These are phyloP conservation scores for Aspergillus carbonarius DNA, from an alignment of 2,329 filamentous ascomycete genomes.

Conservation along the genomic window DNA sequence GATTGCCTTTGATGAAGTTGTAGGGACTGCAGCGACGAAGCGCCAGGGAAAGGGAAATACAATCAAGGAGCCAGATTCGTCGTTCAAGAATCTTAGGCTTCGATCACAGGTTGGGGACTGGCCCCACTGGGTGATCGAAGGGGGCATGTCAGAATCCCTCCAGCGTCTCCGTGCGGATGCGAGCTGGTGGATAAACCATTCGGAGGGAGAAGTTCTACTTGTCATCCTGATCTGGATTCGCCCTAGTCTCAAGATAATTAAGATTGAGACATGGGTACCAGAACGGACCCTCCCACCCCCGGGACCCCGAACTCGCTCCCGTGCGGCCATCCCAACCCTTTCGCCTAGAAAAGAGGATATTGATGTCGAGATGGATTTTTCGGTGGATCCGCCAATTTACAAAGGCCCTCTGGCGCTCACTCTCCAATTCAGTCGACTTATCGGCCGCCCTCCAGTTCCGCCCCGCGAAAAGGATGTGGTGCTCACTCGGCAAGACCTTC, in stretches of 20 bases:
- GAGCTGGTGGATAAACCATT: not conserved
- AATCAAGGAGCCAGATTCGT: not conserved
- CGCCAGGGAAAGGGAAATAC: not conserved
- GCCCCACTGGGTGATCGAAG: not conserved
- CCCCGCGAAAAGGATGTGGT: not conserved
- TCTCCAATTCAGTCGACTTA: not conserved
- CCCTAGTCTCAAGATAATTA: not conserved
- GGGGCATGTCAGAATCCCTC: not conserved
- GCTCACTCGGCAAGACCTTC: not conserved
- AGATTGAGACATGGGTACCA: not conserved
- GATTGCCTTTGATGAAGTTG: not conserved
- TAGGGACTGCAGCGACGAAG: not conserved
- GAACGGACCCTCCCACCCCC: no score
- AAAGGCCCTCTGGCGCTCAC: not conserved
- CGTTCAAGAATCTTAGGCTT: not conserved
- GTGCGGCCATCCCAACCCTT: not conserved
- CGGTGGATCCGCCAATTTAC: not conserved
- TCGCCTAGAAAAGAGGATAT: not conserved
- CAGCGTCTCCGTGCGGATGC: not conserved
- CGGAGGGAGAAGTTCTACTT: not conserved
- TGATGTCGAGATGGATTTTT: not conserved
- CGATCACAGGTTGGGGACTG: not conserved
- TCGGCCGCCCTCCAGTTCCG: not conserved
- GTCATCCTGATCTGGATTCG: not conserved
- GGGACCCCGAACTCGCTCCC: no score